phyloP scores from a whole-genome alignment of 176 grass and related monocot species.

The Rhynchospora pubera region DNA sequence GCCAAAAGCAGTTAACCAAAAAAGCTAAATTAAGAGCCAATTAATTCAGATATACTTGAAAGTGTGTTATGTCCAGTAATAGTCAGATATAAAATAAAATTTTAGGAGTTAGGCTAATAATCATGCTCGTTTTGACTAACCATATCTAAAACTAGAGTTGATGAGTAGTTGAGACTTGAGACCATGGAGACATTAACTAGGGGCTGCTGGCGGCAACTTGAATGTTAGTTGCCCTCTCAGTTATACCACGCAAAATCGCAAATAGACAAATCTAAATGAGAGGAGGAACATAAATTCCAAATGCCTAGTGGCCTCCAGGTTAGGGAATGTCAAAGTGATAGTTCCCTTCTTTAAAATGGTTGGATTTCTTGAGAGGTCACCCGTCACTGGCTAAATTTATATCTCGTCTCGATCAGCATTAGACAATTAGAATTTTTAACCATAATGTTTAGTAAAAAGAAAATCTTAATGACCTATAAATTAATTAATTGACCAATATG shows the following conservation, averaged over 20 bases:
- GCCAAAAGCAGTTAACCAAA: background rate
- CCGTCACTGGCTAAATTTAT: too few relatives aligned
- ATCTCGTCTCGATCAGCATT: too few relatives aligned
- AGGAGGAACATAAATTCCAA: background rate
- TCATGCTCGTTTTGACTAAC: background rate
- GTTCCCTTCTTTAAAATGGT: background rate
- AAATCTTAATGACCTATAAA: too few relatives aligned
- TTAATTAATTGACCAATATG: too few relatives aligned
- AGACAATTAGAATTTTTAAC: too few relatives aligned
- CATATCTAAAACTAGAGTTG: background rate
- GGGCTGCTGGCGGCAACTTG: background rate
- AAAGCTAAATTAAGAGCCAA: background rate
- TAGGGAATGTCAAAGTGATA: background rate
- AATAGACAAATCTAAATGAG: background rate
- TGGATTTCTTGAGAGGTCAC: too few relatives aligned
- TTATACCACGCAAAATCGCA: background rate
- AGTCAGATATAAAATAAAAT: background rate
- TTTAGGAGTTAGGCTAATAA: background rate
- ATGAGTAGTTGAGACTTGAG: constrained; percentile 23
- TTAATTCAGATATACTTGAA: background rate
- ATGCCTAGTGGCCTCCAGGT: background rate
- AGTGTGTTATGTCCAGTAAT: background rate
- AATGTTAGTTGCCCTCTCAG: constrained; percentile 21
- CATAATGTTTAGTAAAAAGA: too few relatives aligned
- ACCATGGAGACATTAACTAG: constrained; percentile 2